Base-by-base conservation (phyloP, 768 basidiomycete species). In the Melanogaster broomeanus region DNA sequence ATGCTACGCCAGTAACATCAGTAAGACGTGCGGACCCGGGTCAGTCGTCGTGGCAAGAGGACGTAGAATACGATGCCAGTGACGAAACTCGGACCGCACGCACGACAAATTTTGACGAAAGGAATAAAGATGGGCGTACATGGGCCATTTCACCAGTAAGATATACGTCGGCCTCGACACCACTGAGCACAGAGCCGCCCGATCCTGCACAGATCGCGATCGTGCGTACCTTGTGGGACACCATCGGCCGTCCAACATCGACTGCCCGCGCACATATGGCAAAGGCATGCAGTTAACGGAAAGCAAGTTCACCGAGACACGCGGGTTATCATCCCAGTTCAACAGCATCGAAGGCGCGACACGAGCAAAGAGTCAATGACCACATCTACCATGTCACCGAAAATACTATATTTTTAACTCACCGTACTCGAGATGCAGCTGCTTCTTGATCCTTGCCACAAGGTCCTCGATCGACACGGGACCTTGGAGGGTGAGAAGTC, bases 61-160 rank as follows among this genome's bases (percentile, higher is more conserved):
- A 37, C n/a, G 44, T 24, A 47, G 41, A 27, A 38, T 13, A 31
- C 31, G 31, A 31, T 13, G 12, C 31, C n/a, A 35, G 15, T 24
- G 41, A 58, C 21, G 46, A 13, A 44, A 18, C 25, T 11, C 25
- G 35, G n/a, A 22, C 9, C 34, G 30, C n/a, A 58, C 47, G 49
- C 22, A 31, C 34, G 44, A 48, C 53, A 33, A 34, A 39, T 2
- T 3, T 60, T 66, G 58, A 53, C 39, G 57, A 62, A 57, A 49
- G 54, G 55, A 56, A 50, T 25, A 31, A 10, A 31, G 52, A 52
- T 56, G 43, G 57, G 69, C 83, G 45, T 69, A 93, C 91, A 70
- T 96, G 94, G 18, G 80, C 68, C 89, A 95, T 90, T 73, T 98
- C 93, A 9, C 96, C 96, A 3, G 96, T 98, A 61, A 94, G 77